A percentile compares a stretch with the other conserved stretches of the same genome.
Conservation (phyloP, 1,284 basidiomycete genomes). For the Pseudomicrostroma phylloplanum region DNA sequence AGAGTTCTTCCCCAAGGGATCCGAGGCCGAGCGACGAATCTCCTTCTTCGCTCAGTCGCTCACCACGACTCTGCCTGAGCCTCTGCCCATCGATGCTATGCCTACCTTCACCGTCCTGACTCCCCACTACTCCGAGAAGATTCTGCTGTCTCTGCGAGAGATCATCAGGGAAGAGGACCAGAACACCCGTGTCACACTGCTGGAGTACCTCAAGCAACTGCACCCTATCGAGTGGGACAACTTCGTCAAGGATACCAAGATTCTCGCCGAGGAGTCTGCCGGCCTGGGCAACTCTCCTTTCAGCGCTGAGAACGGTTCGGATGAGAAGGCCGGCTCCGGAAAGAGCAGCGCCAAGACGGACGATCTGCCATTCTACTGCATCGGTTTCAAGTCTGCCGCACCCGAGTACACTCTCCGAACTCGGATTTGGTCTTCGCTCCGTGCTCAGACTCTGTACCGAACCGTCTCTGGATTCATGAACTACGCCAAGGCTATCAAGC, state of each 20-base stretch:
- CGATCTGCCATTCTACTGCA: constrained; percentile 96
- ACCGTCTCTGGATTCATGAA: constrained; percentile 99
- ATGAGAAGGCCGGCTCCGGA: constrained; percentile 39
- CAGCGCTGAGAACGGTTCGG: constrained; percentile 56
- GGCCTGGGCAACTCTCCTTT: constrained; percentile 72
- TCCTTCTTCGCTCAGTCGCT: constrained; percentile 51
- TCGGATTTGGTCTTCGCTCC: constrained; percentile 96
- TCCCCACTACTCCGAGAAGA: constrained; percentile 51
- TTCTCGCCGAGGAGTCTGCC: constrained; percentile 88
- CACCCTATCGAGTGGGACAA: constrained; percentile 99
- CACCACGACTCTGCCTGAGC: constrained; percentile 46
- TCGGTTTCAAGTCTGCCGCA: constrained; percentile 97
- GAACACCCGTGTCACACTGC: constrained; percentile 50
- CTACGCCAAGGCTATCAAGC: constrained; percentile 98
- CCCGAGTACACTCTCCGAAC: constrained; percentile 98
- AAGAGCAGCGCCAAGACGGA: constrained; percentile 58
- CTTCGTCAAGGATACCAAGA: constrained; percentile 99
- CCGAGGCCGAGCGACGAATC: constrained; percentile 50
- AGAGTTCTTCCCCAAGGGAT: constrained; percentile 51
- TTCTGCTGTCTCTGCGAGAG: constrained; percentile 49
- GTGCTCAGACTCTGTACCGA: constrained; percentile 95
- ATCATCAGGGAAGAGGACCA: constrained; percentile 51
- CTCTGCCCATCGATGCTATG: constrained; percentile 50
- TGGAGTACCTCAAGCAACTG: constrained; percentile 79
- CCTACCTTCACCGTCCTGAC: constrained; percentile 50